phyloP scores from a whole-genome alignment of 257 asterid species.

The Fraxinus cuspidata region DNA sequence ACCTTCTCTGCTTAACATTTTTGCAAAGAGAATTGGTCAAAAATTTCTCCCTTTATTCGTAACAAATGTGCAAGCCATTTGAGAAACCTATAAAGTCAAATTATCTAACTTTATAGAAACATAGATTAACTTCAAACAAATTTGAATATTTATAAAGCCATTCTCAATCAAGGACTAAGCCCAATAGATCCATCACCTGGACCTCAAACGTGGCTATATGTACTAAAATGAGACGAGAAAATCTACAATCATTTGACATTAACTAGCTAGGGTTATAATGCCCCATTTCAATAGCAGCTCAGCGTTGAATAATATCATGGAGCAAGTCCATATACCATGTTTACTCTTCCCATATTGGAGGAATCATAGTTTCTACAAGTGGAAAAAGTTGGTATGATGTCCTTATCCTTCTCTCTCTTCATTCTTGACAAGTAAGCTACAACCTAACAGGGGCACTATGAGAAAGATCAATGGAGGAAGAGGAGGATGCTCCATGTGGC shows the following conservation, averaged over 20 bases:
- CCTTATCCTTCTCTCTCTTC: not conserved
- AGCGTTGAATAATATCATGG: not conserved
- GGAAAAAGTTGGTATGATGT: not conserved
- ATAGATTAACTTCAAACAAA: not conserved
- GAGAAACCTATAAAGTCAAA: not conserved
- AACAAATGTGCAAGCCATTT: no score
- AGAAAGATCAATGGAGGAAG: not conserved
- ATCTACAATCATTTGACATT: not conserved
- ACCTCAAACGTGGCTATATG: not conserved
- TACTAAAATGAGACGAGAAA: no score
- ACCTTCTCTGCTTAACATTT: not conserved
- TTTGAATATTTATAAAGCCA: not conserved
- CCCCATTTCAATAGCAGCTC: not conserved
- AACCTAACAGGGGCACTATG: not conserved
- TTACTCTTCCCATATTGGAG: not conserved
- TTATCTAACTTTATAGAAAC: not conserved
- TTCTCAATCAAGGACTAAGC: not conserved
- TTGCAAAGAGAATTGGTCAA: not conserved
- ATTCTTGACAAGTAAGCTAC: not conserved
- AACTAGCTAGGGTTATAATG: not conserved
- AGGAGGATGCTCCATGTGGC: not conserved
- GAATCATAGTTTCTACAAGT: not conserved
- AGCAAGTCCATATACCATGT: not conserved
- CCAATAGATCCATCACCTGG: not conserved
- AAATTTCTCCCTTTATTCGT: no score